Base-by-base conservation (phyloP, 2,329 filamentous ascomycete genomes). In the Ceratocystis smalleyi region DNA sequence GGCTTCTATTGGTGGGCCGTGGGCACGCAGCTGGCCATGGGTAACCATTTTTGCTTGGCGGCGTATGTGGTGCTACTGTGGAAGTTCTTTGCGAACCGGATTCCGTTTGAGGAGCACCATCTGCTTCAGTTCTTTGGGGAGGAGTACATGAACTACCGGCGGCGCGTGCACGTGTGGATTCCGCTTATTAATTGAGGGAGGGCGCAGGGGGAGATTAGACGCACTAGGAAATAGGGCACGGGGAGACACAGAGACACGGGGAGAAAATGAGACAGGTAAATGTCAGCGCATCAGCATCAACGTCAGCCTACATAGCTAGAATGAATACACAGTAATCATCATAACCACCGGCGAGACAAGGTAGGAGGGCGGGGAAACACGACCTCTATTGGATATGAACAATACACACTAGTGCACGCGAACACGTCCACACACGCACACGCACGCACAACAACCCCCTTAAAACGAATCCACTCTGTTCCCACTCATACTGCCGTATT, bases 1-100 rank as follows among this genome's bases (percentile, higher is more conserved):
- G 94, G 92, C 2, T 99, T 96, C 77, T 99, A 96, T 75, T 97
- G 91, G 85, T 99, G 92, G 92, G 90, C 89, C 0, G 71, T 97
- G n/a, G 94, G 94, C 4, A 96, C 91, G 12, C 94, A 99, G 78
- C 72, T 97, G 54, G 83, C 95, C 64, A 79, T 96, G 68, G 92
- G 92, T 19, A 99, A 99, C 74, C 75, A 81, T 7, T 68, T 95
- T 1, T 95, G 90, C 72, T 83, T 95, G 65, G 69, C 85, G 5
- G 87, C 75, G 1, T 97, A 95, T 76, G 75, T 83, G 0, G 73
- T 80, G 6, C 87, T 95, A 17, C 74, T 99, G 69, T 96, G 89
- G 89, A 79, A 77, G 67, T 99, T 99, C 74, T 99, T 99, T 72
- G 80, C 78, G 17, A 76, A 73, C 12, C 79, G 94, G 67, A 91